Evolutionary conservation across 2,329 filamentous ascomycete genomes (phyloP), one percentile per base, ranked within the genome.

Genomic region (Cercospora brassicicola): DNA sequence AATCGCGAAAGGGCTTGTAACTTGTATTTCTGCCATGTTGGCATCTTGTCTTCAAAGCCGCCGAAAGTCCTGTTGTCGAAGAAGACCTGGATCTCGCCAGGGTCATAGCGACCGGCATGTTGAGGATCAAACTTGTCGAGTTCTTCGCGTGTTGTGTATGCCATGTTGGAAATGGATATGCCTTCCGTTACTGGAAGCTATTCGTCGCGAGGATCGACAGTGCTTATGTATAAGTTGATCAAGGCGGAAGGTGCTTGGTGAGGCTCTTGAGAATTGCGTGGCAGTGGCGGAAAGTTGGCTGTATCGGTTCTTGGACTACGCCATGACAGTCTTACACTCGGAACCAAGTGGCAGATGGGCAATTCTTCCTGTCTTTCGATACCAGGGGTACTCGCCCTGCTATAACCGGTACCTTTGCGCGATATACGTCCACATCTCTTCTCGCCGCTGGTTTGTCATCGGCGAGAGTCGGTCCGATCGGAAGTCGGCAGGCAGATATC

Each of bases 71-170:
- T 70, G 67, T 74, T 71, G 66, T 78, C 77, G 71, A 75, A 78
- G 65, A 77, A 75, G 55, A 78, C 75, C 26, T 75, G 69, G 28
- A 78, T 69, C 31, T 71, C 67, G 51, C 77, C 77, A 3, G 76
- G 74, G 59, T 78, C 72, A 63, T 77, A 73, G 28, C 48, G 67
- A n/a, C 74, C 75, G 9, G 72, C 69, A 39, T 63, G 71, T 15
- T 71, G 68, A 15, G 73, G 68, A 28, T 75, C 69, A 67, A 76
- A 77, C 7, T 63, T 62, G 57, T 71, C 70, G 30, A 75, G 73
- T 39, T 70, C 57, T 15, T 64, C 62, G 11, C 23, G 31, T 11
- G 62, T 64, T 31, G 33, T 36, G 53, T 59, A 64, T 6, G 31
- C 31, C 62, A 64, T 64, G 3, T 57, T 64, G 62, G 9, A 15